Base-by-base conservation (phyloP, 106 monocot genomes). In the Agapanthus africanus region DNA sequence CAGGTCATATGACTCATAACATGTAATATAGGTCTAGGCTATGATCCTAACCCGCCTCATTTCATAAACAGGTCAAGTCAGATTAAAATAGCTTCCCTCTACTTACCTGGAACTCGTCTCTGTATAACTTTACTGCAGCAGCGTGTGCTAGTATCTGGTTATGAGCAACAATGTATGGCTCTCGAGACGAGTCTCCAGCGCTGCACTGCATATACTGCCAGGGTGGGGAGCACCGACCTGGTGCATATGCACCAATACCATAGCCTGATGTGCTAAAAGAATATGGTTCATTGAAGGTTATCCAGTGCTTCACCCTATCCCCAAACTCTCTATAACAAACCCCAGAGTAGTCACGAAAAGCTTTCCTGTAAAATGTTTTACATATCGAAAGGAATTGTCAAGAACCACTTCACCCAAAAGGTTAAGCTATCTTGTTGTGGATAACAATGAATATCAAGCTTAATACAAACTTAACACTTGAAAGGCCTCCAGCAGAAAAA, bases 241-340 rank as follows among this genome's bases (percentile, higher is more conserved):
- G 70, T 4, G 54, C 52, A 54, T 35, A 7, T 47, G 35, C 25
- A 33, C 70, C 70, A 13, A 13, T 34, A 7, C 37, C 36, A 37
- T 70, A 70, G 1, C 70, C 70, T 7, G 22, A 7, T 21, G 2
- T 25, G 37, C 52, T 52, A 37, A 70, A 70, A 10, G 44, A 37
- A 34, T 18, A 54, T n/a, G 70, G 52, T 13, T 70, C 70, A 54
- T 70, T 70, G 6, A 70, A 52, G 28, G 68, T 68, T 28, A 68
- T 68, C 68, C 68, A 68, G 30, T 68, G 46, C 68, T 68, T 68
- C 11, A 70, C 70, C 15, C 35, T 70, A 11, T 70, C 70, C 3
- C 70, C 70, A 36, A 70, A 70, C 21, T 52, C 36, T 22, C 11
- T 11, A 18, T 22, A 70, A 31, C 70, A 70, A 22, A 70, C 27